These are phyloP conservation scores for Prosopis cineraria DNA, from an alignment of 306 rosid species.

Conservation along the genomic window DNA sequence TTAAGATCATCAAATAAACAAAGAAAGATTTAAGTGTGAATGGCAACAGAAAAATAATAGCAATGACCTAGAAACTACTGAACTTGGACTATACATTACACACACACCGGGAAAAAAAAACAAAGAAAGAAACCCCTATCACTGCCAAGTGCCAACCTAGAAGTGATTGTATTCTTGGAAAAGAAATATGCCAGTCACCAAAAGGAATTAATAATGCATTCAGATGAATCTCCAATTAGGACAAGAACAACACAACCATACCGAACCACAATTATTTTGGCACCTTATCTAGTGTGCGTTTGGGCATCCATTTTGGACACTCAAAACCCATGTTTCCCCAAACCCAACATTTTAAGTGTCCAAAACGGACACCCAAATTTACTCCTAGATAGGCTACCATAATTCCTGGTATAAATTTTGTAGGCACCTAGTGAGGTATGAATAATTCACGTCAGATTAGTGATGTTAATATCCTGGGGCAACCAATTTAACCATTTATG, in stretches of 20 bases:
- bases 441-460: constrained; percentile 23
- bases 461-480: constrained; percentile 6
- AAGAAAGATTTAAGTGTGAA: constrained; percentile 21
- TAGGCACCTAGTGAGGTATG: constrained; percentile 10
- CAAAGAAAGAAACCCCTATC: background rate
- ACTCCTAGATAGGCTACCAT: background rate
- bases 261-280: constrained; percentile 20
- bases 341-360: background rate
- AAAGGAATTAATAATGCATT: constrained; percentile 13
- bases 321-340: background rate
- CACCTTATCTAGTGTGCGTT: background rate
- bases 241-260: constrained; percentile 2
- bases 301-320: background rate
- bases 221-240: constrained; percentile 25
- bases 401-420: constrained; percentile 8
- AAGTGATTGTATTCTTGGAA: constrained; percentile 14
- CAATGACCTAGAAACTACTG: constrained; percentile 10
- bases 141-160: constrained; percentile 22
- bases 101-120: background rate
- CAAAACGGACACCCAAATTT: background rate
- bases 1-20: constrained; percentile 12
- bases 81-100: background rate
- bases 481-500: constrained; percentile 12
- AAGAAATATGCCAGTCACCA: constrained; percentile 17
- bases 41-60: constrained; percentile 27